Conservation (phyloP, 2,329 filamentous ascomycete species). For the Trichoderma oligosporum region DNA sequence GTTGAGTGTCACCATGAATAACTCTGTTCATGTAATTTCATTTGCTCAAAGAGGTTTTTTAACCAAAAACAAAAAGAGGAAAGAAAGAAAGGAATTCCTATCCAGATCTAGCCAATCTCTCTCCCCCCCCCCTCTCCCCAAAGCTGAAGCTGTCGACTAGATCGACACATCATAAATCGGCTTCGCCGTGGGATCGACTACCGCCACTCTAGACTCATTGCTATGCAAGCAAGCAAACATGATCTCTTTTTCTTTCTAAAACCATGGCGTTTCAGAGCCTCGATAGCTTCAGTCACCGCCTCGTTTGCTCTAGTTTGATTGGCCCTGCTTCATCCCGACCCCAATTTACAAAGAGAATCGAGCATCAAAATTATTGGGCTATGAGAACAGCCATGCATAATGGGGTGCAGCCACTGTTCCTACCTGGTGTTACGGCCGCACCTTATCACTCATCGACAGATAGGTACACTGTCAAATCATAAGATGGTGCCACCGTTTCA, state of each 20-base stretch:
- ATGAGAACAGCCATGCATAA: conserved; percentile 11
- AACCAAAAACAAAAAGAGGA: too few species aligned
- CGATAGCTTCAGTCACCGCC: conserved; percentile 5
- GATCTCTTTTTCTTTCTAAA: too few species aligned
- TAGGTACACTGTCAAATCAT: conserved; percentile 11
- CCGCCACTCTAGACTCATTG: neutral
- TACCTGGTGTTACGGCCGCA: neutral
- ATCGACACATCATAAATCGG: neutral
- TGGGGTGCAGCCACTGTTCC: conserved; percentile 6
- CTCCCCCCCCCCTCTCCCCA: neutral
- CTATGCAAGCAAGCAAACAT: neutral
- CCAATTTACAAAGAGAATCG: neutral
- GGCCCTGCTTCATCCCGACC: conserved; percentile 15
- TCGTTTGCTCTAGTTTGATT: conserved; percentile 9
- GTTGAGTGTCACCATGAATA: conserved; percentile 5
- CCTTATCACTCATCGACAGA: neutral
- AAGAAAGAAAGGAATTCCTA: too few species aligned
- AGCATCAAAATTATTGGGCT: conserved; percentile 8
- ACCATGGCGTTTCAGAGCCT: neutral
- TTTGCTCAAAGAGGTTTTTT: too few species aligned
- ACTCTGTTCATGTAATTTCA: neutral
- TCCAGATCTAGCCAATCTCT: neutral
- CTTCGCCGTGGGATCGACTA: neutral
- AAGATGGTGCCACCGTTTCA: conserved; percentile 16
- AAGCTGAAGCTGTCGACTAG: neutral